Percentiles rank a stretch among this genome's conserved stretches.
Evolutionary conservation across 2,329 filamentous ascomycete species (phyloP).

Genomic region (Trichophyton benhamiae): DNA sequence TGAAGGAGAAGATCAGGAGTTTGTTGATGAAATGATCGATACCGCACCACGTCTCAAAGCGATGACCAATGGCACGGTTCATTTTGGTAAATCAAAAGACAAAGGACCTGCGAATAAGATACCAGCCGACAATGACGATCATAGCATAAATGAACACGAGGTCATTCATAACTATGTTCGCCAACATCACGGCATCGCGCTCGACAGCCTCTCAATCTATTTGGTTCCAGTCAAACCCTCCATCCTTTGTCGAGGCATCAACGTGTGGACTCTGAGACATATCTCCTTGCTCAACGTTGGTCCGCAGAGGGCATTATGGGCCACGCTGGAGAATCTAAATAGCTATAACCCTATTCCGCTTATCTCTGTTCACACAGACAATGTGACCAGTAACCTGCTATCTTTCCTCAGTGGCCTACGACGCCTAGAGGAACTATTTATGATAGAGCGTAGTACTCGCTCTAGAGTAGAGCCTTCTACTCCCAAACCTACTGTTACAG

Average conservation of each 20-base stretch:
- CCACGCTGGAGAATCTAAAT: conserved; percentile 44
- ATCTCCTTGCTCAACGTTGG: conserved; percentile 54
- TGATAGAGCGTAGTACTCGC: conserved; percentile 46
- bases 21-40: conserved; percentile 9
- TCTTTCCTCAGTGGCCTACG: conserved; percentile 43
- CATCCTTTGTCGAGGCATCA: conserved; percentile 44
- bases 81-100: not conserved
- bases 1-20: conserved; percentile 20
- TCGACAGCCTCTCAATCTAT: conserved; percentile 45
- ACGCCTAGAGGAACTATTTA: conserved; percentile 45
- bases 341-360: conserved; percentile 40
- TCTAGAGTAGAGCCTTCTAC: conserved; percentile 42
- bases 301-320: conserved; percentile 49
- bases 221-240: conserved; percentile 50
- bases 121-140: not conserved
- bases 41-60: not conserved
- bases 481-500: conserved; percentile 38
- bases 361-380: conserved; percentile 50
- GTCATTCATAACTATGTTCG: conserved; percentile 40
- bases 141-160: not conserved
- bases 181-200: conserved; percentile 45
- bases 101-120: not conserved
- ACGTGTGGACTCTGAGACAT: conserved; percentile 44
- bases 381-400: conserved; percentile 38
- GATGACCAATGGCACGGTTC: not conserved